Evolutionary conservation across 2,329 filamentous ascomycete genomes (phyloP), one percentile per base, ranked within the genome.

Genomic region (Botryotinia globosa): DNA sequence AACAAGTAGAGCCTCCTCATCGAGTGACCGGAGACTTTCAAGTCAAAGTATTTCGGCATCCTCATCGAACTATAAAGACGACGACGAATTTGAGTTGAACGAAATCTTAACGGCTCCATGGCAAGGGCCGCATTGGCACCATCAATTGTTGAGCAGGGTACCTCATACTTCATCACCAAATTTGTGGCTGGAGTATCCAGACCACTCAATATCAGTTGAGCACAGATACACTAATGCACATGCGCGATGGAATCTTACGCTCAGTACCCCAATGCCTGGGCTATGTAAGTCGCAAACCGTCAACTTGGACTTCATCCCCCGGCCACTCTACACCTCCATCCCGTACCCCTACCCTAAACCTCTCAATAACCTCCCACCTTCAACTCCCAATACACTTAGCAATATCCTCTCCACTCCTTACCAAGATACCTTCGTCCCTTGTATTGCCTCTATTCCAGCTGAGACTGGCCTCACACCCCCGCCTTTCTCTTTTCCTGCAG

Each of bases 91-190:
- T 70, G 56, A 69, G 20, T 71, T 69, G 58, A 8, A 64, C 73
- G 37, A 16, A n/a, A 42, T 25, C 25, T 25, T 20, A 18, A 62
- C 20, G 44, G 34, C 45, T 25, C 9, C 73, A 9, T 22, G 20
- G 8, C 29, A 34, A 34, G 44, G 8, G 56, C 44, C 32, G 29
- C 25, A 54, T 48, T 71, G 4, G 22, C 44, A n/a, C 69, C 72
- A 29, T 59, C 74, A n/a, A 37, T 69, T 22, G 48, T 72, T 34
- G 69, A 77, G 22, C 56, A 65, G 48, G 76, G 74, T 22, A 73
- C 74, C 29, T 73, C 59, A 34, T 75, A 69, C 56, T 76, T 75
- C 25, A 51, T 71, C 25, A 22, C 39, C 45, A 76, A 75, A 44
- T 74, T 74, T 58, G 72, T 75, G 37, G 51, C 71, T 34, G 22